A percentile compares a stretch with the other conserved stretches of the same genome.
Conservation (phyloP, 2,329 filamentous ascomycete genomes). For the Calcarisporium arbuscula region DNA sequence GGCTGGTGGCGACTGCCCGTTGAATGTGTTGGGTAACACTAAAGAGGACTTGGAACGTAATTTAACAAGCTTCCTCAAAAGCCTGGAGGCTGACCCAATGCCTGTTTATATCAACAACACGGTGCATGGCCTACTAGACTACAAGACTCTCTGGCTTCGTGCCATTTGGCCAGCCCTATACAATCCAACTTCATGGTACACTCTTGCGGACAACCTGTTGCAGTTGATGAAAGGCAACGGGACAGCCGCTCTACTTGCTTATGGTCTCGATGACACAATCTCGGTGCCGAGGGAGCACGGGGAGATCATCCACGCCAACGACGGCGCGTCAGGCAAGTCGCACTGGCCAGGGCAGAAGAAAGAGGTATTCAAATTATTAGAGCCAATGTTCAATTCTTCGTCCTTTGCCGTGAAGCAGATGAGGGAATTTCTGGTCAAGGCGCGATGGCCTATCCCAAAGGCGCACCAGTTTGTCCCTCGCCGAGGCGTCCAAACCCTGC, state of each 20-base stretch:
- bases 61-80: conserved; percentile 23
- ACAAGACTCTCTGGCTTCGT: conserved; percentile 25
- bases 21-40: conserved; percentile 29
- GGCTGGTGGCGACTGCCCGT: conserved; percentile 37
- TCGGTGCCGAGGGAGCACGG: conserved; percentile 18
- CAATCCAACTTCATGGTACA: conserved; percentile 29
- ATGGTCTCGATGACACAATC: conserved; percentile 16
- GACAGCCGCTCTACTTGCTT: conserved; percentile 29
- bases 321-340: conserved; percentile 15
- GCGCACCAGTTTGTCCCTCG: conserved; percentile 20
- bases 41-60: conserved; percentile 25
- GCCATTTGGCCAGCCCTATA: conserved; percentile 34
- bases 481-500: conserved; percentile 23
- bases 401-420: conserved; percentile 21
- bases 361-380: conserved; percentile 25
- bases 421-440: conserved; percentile 23
- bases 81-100: conserved; percentile 31
- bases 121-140: conserved; percentile 30
- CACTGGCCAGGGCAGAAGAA: conserved; percentile 26
- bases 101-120: conserved; percentile 35
- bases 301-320: conserved; percentile 19
- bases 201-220: conserved; percentile 26
- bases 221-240: conserved; percentile 31
- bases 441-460: conserved; percentile 21
- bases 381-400: conserved; percentile 24